Evolutionary conservation across 768 basidiomycete genomes (phyloP), one percentile per base, ranked within the genome.

Genomic region (Mycena capillaripes): DNA sequence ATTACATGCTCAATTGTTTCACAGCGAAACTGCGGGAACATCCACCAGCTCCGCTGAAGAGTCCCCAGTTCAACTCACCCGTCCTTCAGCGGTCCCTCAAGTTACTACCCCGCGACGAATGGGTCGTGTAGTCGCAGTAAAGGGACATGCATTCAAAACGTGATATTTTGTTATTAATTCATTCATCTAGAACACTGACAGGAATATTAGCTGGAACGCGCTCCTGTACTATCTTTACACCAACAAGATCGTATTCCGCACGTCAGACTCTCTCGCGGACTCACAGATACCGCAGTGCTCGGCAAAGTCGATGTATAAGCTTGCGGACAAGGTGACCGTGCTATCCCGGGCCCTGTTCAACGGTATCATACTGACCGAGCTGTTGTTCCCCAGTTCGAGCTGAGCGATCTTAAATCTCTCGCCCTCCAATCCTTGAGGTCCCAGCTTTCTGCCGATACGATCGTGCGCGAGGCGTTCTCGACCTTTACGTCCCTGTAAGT

Each of bases 211-310:
- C 1, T 74, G 73, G 73, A 63, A 71, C 32, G 73, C 73, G 4
- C 60, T 74, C 1, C 11, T 74, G 27, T 38, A 71, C 40, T 74
- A 74, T 38, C 32, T 74, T 1, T 74, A 71, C 61, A 74, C 69
- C 10, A 62, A 59, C 2, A 44, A 64, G 46, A 30, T 74, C 36
- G 11, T 17, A 1, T 74, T 74, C 42, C 64, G 63, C 52, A 44
- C 27, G 29, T 56, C 19, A 29, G 6, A 38, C 12, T 21, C 19
- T 16, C 10, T 17, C 9, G 12, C 21, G 9, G 25, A 19, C 9
- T 12, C n/a, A 9, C 7, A 23, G 14, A 30, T 14, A 7, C 69
- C 60, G 1, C 12, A 32, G 27, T 70, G 69, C 19, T 71, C 69
- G 0, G 36, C 66, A 4, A 71, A 74, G 50, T 71, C 69, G 7